phyloP scores from a whole-genome alignment of 768 basidiomycete species.

The Gymnopilus junonius region DNA sequence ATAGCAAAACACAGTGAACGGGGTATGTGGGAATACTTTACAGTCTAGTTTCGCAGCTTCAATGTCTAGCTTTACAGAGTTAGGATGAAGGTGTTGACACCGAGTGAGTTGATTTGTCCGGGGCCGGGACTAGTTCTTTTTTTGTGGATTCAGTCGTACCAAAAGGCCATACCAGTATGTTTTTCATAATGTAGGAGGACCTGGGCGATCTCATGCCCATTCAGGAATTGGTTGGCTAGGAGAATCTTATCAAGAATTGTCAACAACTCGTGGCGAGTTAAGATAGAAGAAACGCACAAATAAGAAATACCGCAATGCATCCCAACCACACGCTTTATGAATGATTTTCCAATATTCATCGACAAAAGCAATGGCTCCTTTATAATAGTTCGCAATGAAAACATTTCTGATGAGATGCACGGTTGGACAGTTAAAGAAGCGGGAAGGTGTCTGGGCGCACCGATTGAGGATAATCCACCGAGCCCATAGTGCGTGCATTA shows the following conservation, averaged over 20 bases:
- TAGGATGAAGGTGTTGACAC: neutral
- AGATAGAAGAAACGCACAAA: neutral
- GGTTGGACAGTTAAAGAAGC: neutral
- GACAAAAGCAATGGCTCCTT: slow-evolving; percentile 59
- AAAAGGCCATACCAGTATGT: slow-evolving; percentile 51
- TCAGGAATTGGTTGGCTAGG: slow-evolving; percentile 57
- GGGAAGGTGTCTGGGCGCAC: neutral
- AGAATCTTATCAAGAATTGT: slow-evolving; percentile 45
- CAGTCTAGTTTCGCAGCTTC: no score
- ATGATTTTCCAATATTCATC: slow-evolving; percentile 69
- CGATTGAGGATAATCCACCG: slow-evolving; percentile 61
- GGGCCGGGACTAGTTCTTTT: slow-evolving; percentile 5
- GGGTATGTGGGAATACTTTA: no score
- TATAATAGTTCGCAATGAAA: slow-evolving; percentile 60
- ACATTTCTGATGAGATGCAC: slow-evolving; percentile 39
- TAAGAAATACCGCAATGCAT: slow-evolving; percentile 56
- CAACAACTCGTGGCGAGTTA: neutral
- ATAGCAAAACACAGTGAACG: no score
- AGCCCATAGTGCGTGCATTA: slow-evolving; percentile 79
- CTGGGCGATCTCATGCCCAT: slow-evolving; percentile 49
- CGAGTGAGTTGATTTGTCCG: neutral
- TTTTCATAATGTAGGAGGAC: slow-evolving; percentile 59
- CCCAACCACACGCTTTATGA: slow-evolving; percentile 69
- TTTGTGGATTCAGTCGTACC: slow-evolving; percentile 25
- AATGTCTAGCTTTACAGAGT: no score